Evolutionary conservation across 805 yeast species (phyloP).

Genomic region (Lipomyces yamanashiensis): DNA sequence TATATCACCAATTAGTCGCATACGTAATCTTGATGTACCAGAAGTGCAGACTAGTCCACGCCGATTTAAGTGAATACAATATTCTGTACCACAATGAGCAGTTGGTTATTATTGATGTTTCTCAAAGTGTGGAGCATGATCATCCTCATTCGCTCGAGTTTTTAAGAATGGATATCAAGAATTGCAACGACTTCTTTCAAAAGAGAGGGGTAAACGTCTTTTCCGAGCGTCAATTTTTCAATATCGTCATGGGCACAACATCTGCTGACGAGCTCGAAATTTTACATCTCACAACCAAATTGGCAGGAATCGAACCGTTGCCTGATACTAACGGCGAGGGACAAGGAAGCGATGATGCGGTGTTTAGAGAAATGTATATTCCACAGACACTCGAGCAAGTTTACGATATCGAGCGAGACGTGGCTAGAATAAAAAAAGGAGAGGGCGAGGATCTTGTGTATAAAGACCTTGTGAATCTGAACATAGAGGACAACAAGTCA

Average conservation of each 20-base stretch:
- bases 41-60: constrained; percentile 89
- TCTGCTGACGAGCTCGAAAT: constrained; percentile 46
- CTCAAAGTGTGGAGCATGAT: constrained; percentile 96
- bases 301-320: constrained; percentile 40
- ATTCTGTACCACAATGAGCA: constrained; percentile 75
- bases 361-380: constrained; percentile 83
- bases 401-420: constrained; percentile 73
- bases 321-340: constrained; percentile 46
- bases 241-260: constrained; percentile 59
- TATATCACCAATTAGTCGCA: constrained; percentile 77
- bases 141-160: constrained; percentile 97
- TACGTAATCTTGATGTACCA: constrained; percentile 88
- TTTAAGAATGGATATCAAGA: constrained; percentile 95
- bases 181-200: constrained; percentile 86
- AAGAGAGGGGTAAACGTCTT: constrained; percentile 74
- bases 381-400: constrained; percentile 63
- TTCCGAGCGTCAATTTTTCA: constrained; percentile 81
- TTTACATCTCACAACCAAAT: constrained; percentile 45
- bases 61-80: constrained; percentile 95
- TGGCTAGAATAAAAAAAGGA: constrained; percentile 59
- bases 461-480: constrained; percentile 41
- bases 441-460: constrained; percentile 75
- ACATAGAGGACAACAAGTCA: constrained; percentile 20
- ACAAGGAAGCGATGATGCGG: constrained; percentile 76
- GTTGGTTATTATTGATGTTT: constrained; percentile 90